Base-by-base conservation (phyloP, 164 flowering plant species). In the Stephania cephalantha region DNA sequence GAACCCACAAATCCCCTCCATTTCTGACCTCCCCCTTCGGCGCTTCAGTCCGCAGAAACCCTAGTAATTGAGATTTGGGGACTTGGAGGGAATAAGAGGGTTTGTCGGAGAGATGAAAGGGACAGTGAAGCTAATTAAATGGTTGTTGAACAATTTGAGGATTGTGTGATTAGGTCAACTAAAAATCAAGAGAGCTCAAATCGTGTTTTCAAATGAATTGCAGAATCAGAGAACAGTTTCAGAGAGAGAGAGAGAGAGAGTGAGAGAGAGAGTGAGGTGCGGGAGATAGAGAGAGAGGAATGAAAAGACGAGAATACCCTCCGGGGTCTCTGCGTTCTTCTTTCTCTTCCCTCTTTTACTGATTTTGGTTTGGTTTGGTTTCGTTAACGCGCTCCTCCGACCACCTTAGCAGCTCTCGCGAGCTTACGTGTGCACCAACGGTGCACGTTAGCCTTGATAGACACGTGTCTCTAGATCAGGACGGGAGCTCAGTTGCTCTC, bases 61-160 rank as follows among this genome's bases (percentile, higher is more conserved):
- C 72, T 44, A 70, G 71, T 44, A 48, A 42, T 46, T 46, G 7
- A 71, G 73, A 71, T 25, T 46, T 48, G 31, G 73, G 52, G 73
- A 71, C 50, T 71, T 70, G 25, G 66, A 61, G n/a, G 66, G 66
- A 61, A 61, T 61, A 18, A 61, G 66, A 71, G 52, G 58, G 73
- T 20, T 46, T 10, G 58, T 29, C 7, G 42, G 17, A 31, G 52
- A 48, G 55, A 46, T 46, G 13, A 70, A 71, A 46, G 11, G 29
- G 61, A 71, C 35, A 22, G 15, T 20, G 73, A 20, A 46, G 29
- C 18, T 5, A 25, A 71, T 12, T 20, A 50, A 46, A 13, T 15
- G 31, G 61, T 71, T 46, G 73, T 71, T 71, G 42, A 71, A 71
- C 73, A 46, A 71, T 71, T 50, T 48, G 42, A 1, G 42, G 42